These are phyloP conservation scores for Acanthochlamys bracteata DNA, from an alignment of 106 monocot genomes.

Conservation along the genomic window DNA sequence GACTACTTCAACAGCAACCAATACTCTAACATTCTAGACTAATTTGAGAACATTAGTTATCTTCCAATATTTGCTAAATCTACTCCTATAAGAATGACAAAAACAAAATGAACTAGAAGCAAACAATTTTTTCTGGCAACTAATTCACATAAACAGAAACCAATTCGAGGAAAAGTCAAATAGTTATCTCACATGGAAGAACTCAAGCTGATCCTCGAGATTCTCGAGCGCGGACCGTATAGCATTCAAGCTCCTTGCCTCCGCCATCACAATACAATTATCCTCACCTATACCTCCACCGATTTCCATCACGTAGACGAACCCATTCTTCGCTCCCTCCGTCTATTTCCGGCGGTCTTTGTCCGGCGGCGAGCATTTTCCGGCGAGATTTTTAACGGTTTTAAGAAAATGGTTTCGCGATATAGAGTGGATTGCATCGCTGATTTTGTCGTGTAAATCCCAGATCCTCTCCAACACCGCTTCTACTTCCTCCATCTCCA, in stretches of 20 bases:
- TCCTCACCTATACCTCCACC: constrained; percentile 9
- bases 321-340: constrained; percentile 21
- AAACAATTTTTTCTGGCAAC: not conserved
- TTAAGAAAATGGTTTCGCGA: constrained; percentile 47
- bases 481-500: constrained; percentile 49
- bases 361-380: not conserved
- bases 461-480: constrained; percentile 56
- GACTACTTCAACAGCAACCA: no score
- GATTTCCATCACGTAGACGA: constrained; percentile 39
- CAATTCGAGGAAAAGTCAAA: not conserved
- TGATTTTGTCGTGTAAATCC: constrained; percentile 71
- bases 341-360: not conserved
- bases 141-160: not conserved
- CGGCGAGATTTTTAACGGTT: constrained; percentile 17
- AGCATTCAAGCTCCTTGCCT: constrained; percentile 52
- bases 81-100: not conserved
- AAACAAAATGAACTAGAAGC: not conserved
- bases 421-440: constrained; percentile 67
- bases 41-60: no score
- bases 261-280: constrained; percentile 20
- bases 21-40: no score
- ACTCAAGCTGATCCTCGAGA: constrained; percentile 66
- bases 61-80: not conserved
- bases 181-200: constrained; percentile 44
- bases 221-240: constrained; percentile 58